Evolutionary conservation across 306 rosid genomes (phyloP), one percentile per base, ranked within the genome.

Genomic region (Cucurbita argyrosperma): DNA sequence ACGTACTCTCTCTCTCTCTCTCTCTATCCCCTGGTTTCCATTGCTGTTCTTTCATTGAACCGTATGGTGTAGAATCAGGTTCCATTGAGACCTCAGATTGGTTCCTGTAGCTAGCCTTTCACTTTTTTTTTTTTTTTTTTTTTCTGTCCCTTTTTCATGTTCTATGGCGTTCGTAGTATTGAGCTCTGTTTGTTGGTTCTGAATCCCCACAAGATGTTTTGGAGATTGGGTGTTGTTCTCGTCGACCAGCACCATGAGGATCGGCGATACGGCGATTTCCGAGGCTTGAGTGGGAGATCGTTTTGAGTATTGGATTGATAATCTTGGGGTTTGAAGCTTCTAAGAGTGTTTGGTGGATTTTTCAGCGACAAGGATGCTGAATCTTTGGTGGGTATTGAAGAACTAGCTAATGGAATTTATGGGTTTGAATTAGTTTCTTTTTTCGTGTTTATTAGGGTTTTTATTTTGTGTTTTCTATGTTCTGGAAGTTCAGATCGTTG

Each of bases 401-500:
- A 78, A 26, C 42, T 76, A 51, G 78, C 66, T 56, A 73, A 79
- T 80, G 53, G 60, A 78, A 57, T 79, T 30, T 13, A 43, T 70
- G 74, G 54, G 37, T 53, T 14, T 15, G 74, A 50, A 70, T 70
- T 40, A 9, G 55, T 21, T 54, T 46, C 49, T 40, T 76, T 80
- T 15, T 60, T 26, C 72, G 56, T 69, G 59, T 18, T 51, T 18
- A 11, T 51, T 40, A n/a, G 40, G 55, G 45, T 46, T 45, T 18
- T 18, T 35, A 11, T 11, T 35, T 23, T 61, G 52, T 64, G 11
- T 52, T 18, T 72, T 12, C 74, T 35, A 14, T 75, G 74, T 45
- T 70, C 64, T 63, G 78, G 38, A 47, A 75, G 45, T 43, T 42
- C 74, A 76, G 88, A 88, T 90, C 93, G 77, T 74, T n/a, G 78